Evolutionary conservation across 345 rosid species (phyloP).

Genomic region (Barbarea vulgaris): DNA sequence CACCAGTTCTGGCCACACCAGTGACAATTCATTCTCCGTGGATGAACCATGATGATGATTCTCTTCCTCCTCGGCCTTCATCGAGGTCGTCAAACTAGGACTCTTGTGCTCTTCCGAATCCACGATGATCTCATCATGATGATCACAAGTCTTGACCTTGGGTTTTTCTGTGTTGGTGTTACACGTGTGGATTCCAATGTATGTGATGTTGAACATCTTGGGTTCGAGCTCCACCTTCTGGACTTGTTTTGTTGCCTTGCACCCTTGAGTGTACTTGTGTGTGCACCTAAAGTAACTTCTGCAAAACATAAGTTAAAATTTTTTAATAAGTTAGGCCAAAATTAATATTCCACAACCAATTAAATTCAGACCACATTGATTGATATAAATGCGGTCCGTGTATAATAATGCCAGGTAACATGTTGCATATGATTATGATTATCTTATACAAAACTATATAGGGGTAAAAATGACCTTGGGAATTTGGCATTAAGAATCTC

Average conservation of each 20-base stretch:
- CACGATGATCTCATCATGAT: conserved; percentile 33
- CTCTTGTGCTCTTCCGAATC: conserved; percentile 37
- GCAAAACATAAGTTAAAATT: conserved; percentile 19
- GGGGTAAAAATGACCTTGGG: conserved; percentile 58
- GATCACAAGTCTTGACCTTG: conserved; percentile 17
- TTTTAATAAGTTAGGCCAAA: not conserved
- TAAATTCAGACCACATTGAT: conserved; percentile 5
- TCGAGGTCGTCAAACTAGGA: conserved; percentile 24
- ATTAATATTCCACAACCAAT: conserved; percentile 16
- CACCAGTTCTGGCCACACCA: conserved; percentile 32
- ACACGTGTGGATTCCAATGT: conserved; percentile 73
- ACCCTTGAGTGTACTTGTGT: conserved; percentile 64
- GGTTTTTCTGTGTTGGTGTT: conserved; percentile 30
- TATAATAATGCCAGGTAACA: conserved; percentile 10
- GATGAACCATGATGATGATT: conserved; percentile 28
- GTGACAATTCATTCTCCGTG: conserved; percentile 25
- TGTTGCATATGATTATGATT: conserved; percentile 3
- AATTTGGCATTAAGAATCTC: conserved; percentile 61
- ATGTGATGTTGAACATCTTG: conserved; percentile 49
- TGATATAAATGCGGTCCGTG: conserved; percentile 29
- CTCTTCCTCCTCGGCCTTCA: conserved; percentile 31
- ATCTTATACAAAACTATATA: not conserved
- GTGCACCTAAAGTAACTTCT: conserved; percentile 92
- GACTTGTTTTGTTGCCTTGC: conserved; percentile 85
- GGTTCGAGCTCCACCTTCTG: conserved; percentile 62